Conservation (phyloP, 176 grass and related monocot genomes). For the Stipa capillata region DNA sequence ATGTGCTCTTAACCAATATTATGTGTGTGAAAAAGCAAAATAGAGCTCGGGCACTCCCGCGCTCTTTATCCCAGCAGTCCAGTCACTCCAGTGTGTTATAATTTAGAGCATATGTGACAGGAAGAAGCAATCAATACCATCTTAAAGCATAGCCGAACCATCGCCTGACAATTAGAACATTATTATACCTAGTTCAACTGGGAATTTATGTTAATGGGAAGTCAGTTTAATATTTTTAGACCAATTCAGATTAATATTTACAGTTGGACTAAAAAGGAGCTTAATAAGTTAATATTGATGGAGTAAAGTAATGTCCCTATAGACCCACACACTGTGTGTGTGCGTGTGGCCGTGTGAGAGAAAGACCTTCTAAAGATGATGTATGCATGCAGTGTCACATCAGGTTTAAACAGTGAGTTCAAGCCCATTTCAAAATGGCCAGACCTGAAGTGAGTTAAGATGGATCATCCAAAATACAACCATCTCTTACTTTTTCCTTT, state of each 20-base stretch:
- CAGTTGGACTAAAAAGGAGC: too few species aligned
- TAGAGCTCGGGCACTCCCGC: too few species aligned
- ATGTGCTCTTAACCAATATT: not conserved
- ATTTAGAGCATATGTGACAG: not conserved
- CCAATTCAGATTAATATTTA: not conserved
- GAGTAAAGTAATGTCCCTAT: too few species aligned
- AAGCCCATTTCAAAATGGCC: not conserved
- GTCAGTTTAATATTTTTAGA: not conserved
- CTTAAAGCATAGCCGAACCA: not conserved
- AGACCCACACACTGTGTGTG: too few species aligned
- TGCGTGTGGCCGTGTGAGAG: too few species aligned
- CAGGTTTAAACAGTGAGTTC: not conserved
- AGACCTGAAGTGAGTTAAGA: not conserved
- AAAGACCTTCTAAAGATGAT: conserved; percentile 50
- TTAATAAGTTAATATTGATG: too few species aligned
- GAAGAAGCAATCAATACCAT: not conserved
- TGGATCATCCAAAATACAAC: too few species aligned
- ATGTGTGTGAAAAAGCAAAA: not conserved
- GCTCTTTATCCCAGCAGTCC: too few species aligned
- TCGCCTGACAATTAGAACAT: not conserved
- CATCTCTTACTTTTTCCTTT: not conserved
- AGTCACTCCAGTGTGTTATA: too few species aligned
- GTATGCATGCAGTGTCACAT: not conserved
- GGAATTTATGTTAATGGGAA: not conserved
- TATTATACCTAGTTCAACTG: not conserved